Evolutionary conservation across 177 flowering plant species (phyloP).

Genomic region (Vitis hybrid): DNA sequence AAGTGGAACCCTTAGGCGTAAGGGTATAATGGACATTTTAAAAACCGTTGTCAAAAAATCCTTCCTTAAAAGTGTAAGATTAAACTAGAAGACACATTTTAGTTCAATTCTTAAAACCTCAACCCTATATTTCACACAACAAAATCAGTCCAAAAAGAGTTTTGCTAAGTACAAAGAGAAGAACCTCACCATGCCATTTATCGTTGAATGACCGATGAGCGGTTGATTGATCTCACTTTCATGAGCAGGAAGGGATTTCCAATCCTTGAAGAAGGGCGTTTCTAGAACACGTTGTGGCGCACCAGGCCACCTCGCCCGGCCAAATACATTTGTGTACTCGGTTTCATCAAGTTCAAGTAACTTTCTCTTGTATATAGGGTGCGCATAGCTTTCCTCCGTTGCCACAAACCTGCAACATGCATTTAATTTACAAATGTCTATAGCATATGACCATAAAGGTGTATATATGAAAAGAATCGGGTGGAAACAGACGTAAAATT

Average conservation of each 20-base stretch:
- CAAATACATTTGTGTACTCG: slow-evolving; percentile 72
- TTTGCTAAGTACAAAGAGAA: background rate
- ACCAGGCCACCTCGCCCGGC: slow-evolving; percentile 89
- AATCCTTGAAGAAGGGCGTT: slow-evolving; percentile 63
- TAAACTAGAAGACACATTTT: no score
- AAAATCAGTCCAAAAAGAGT: no score
- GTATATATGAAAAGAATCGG: no score
- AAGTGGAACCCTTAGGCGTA: no score
- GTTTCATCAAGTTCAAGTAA: slow-evolving; percentile 59
- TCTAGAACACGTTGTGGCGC: slow-evolving; percentile 79
- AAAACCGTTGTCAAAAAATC: no score
- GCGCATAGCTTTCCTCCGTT: slow-evolving; percentile 85
- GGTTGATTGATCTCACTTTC: slow-evolving; percentile 70
- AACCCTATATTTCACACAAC: no score
- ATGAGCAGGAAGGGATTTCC: slow-evolving; percentile 58
- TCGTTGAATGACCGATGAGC: slow-evolving; percentile 69
- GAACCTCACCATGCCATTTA: slow-evolving; percentile 64
- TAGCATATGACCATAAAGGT: no score
- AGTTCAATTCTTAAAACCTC: no score
- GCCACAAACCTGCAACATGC: slow-evolving; percentile 66
- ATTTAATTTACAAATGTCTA: background rate
- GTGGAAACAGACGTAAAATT: no score
- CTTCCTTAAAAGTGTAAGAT: no score
- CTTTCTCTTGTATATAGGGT: slow-evolving; percentile 77
- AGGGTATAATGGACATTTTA: no score